These are phyloP conservation scores for Erythrophleum ivorense DNA, from an alignment of 331 rosid species.

Conservation along the genomic window DNA sequence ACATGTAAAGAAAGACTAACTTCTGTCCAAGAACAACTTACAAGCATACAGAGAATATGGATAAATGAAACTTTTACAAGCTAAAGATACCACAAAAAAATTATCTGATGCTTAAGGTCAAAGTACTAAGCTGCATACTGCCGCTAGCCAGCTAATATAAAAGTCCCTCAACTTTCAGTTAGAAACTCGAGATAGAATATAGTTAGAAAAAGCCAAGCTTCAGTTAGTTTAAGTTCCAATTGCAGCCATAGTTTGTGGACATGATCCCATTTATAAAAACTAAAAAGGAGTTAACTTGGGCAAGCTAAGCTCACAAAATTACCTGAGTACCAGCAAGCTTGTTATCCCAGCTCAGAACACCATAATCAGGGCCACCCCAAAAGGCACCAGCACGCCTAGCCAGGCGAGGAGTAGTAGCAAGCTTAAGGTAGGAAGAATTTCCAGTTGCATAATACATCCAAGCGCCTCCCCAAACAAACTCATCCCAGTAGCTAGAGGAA, in stretches of 20 bases:
- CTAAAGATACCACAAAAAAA: not conserved
- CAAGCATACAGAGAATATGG: not conserved
- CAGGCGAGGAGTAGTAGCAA: conserved; percentile 77
- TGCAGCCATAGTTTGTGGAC: not conserved
- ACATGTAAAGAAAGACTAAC: not conserved
- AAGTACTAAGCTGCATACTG: not conserved
- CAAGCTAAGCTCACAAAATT: conserved; percentile 27
- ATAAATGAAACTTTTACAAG: not conserved
- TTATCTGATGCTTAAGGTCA: not conserved
- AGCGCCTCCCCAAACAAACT: conserved; percentile 94
- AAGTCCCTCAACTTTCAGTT: not conserved
- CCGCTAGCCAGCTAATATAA: not conserved
- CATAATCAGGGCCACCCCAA: conserved; percentile 99
- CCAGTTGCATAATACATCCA: conserved; percentile 99
- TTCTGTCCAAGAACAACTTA: not conserved
- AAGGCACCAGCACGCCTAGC: conserved; percentile 97
- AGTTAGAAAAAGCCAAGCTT: not conserved
- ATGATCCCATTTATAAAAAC: not conserved
- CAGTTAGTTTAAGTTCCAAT: conserved; percentile 4
- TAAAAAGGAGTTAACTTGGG: not conserved
- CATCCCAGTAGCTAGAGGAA: conserved; percentile 88
- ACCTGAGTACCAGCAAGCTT: conserved; percentile 99
- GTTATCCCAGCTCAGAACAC: conserved; percentile 98
- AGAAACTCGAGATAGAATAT: conserved; percentile 17
- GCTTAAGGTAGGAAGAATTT: conserved; percentile 80